Conservation (phyloP, 495 filamentous ascomycete species). For the Pyrenopolyporus hunteri region DNA sequence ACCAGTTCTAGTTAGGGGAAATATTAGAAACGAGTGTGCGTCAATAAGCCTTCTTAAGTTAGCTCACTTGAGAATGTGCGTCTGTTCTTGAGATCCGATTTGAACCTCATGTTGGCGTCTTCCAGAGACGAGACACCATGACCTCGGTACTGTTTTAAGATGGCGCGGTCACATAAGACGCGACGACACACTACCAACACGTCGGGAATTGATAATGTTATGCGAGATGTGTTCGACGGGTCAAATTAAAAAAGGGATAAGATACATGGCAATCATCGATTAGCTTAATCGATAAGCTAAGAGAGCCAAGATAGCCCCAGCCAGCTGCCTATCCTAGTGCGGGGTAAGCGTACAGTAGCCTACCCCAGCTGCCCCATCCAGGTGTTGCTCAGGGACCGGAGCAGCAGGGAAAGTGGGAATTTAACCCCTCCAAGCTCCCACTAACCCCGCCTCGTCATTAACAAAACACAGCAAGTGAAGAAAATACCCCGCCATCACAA, state of each 20-base stretch:
- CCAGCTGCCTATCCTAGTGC: conserved; percentile 15
- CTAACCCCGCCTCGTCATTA: conserved; percentile 9
- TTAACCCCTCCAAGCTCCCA: conserved; percentile 7
- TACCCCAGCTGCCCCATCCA: conserved; percentile 23
- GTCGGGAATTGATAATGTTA: too few species aligned
- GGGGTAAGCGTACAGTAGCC: conserved; percentile 22
- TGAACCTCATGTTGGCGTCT: conserved; percentile 72
- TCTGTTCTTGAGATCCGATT: conserved; percentile 78
- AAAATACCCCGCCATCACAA: conserved; percentile 30
- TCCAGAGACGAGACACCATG: conserved; percentile 7
- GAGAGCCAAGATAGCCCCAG: conserved; percentile 8
- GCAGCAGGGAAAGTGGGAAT: conserved; percentile 6
- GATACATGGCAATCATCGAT: conserved; percentile 6
- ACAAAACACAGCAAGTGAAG: conserved; percentile 1
- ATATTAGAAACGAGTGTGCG: conserved; percentile 3
- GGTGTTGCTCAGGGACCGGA: conserved; percentile 14
- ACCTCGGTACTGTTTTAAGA: neutral
- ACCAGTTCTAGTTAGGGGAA: conserved; percentile 67
- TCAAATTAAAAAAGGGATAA: neutral
- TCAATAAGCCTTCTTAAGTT: neutral
- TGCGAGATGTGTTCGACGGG: too few species aligned
- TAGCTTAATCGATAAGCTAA: conserved; percentile 33
- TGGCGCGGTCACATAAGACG: conserved; percentile 11
- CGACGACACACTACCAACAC: neutral
- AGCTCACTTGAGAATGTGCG: conserved; percentile 80